phyloP scores from a whole-genome alignment of 1,284 basidiomycete species.

The Porogramme epimiltina region DNA sequence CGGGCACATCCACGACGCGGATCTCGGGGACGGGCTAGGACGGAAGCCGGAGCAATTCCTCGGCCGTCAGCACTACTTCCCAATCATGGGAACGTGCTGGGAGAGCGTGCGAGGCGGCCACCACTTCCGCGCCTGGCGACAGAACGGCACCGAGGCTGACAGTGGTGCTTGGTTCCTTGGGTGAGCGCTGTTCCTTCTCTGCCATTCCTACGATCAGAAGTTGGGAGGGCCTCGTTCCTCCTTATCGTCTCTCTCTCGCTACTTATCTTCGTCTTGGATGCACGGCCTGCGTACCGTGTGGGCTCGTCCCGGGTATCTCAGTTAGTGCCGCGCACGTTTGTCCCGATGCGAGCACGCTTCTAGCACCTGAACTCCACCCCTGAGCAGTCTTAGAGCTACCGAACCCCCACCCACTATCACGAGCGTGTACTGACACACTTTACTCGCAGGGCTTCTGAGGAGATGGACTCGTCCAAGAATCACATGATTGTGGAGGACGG shows the following conservation, averaged over 20 bases:
- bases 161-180: conserved; percentile 51
- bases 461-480: conserved; percentile 64
- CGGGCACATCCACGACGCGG: conserved; percentile 45
- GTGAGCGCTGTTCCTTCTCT: conserved; percentile 20
- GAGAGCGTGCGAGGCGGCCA: conserved; percentile 49
- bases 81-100: conserved; percentile 48
- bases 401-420: too few relatives aligned
- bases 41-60: conserved; percentile 43
- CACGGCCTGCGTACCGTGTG: too few relatives aligned
- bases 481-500: conserved; percentile 77
- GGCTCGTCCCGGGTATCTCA: too few relatives aligned
- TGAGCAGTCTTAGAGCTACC: too few relatives aligned
- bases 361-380: too few relatives aligned
- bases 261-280: too few relatives aligned
- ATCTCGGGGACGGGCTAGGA: conserved; percentile 48
- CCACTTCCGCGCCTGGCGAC: conserved; percentile 50
- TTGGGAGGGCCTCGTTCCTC: too few relatives aligned
- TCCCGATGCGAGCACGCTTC: too few relatives aligned
- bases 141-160: conserved; percentile 45
- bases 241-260: too few relatives aligned
- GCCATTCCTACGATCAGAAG: too few relatives aligned
- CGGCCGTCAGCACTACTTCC: conserved; percentile 45
- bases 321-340: too few relatives aligned
- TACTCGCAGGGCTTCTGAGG: conserved; percentile 64
- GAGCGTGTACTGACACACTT: not conserved